Evolutionary conservation across 2,329 filamentous ascomycete species (phyloP), one percentile per base, ranked within the genome.

Genomic region (Dactylellina parvicollis): DNA sequence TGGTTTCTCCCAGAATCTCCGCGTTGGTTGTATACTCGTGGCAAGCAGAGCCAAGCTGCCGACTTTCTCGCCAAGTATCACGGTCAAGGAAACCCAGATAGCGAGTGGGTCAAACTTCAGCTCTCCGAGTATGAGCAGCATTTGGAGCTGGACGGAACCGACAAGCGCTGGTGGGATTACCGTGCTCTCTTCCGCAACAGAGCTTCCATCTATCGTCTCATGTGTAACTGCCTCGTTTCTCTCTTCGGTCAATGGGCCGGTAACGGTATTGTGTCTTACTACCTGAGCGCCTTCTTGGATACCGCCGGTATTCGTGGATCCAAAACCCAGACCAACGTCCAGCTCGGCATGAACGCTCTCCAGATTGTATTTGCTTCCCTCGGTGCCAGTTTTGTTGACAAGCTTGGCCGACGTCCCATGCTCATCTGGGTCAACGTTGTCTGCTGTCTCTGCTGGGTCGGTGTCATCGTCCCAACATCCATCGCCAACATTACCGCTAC

Each of bases 81-180:
- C 20, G 75, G 75, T 3, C 70, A 70, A 16, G 75, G 75, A 30
- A 75, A 76, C 70, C 78, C 80, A 7, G 80, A 83, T 44, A 81
- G 79, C 2, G 80, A 82, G 1, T 83, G 83, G 71, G 83, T 84
- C 3, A 80, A 81, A 70, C 80, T 84, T 12, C 82, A 84, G 74
- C 83, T 83, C 75, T 82, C 82, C 36, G 82, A 83, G 65, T 83
- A 82, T 80, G 79, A 83, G 18, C 82, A 83, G 75, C 82, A 82
- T 32, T 83, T 84, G 26, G 80, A 80, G 59, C 80, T 82, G 12
- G 83, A 82, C 0, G 83, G 83, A 7, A 81, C 83, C 0, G 84
- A 85, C 75, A 85, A 85, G 76, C 80, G 83, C 12, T 86, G 82
- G 81, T 86, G 84, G 84, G 83, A 86, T 75, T 86, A 85, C 79